Percentiles rank a stretch among this genome's conserved stretches.
phyloP scores from a whole-genome alignment of 73 alveolate species.

The Paramecium primaurelia region DNA sequence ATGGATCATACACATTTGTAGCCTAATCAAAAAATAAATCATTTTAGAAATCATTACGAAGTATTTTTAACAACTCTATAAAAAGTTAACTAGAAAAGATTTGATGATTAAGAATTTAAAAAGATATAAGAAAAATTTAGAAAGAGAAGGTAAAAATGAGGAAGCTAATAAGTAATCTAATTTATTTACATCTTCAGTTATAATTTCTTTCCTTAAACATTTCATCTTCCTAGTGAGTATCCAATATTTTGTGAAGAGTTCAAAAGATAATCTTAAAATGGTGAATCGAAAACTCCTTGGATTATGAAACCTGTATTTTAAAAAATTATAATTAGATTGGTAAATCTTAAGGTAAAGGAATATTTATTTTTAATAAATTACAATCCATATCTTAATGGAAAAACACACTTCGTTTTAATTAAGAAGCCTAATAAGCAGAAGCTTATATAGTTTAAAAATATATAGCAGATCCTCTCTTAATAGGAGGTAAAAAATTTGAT shows the following conservation, averaged over 20 bases:
- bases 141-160: slow-evolving; percentile 93
- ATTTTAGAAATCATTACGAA: slow-evolving; percentile 96
- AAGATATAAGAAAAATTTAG: slow-evolving; percentile 91
- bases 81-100: slow-evolving; percentile 91
- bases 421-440: slow-evolving; percentile 89
- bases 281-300: slow-evolving; percentile 94
- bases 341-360: slow-evolving; percentile 99
- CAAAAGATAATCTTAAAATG: slow-evolving; percentile 72
- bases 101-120: slow-evolving; percentile 97
- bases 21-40: slow-evolving; percentile 95
- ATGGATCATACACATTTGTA: slow-evolving; percentile 92
- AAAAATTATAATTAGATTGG: slow-evolving; percentile 65
- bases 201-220: slow-evolving; percentile 96
- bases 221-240: slow-evolving; percentile 98
- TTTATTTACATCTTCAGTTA: slow-evolving; percentile 31
- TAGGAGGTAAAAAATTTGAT: slow-evolving; percentile 99
- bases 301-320: slow-evolving; percentile 98
- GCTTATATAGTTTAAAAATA: slow-evolving; percentile 75
- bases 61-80: neutral
- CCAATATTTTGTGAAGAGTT: slow-evolving; percentile 99
- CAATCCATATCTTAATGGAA: slow-evolving; percentile 94
- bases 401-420: slow-evolving; percentile 94
- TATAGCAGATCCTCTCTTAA: slow-evolving; percentile 96
- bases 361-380: slow-evolving; percentile 95
- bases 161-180: slow-evolving; percentile 84